A percentile compares a stretch with the other conserved stretches of the same genome.
Evolutionary conservation across 2,329 filamentous ascomycete species (phyloP).

Genomic region (Dothideomycetes sp.): DNA sequence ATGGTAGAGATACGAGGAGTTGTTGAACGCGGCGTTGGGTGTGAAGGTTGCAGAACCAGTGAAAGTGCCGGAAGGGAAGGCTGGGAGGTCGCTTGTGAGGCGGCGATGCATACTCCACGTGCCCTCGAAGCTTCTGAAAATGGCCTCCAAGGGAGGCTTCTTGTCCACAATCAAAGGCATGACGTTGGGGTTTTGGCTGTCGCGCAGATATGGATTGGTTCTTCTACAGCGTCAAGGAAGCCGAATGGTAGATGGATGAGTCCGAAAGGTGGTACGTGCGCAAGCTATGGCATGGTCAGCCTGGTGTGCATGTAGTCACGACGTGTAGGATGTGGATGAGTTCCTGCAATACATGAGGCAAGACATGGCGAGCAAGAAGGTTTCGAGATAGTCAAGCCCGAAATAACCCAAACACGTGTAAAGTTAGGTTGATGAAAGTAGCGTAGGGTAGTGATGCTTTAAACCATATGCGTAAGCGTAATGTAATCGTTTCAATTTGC

Average conservation of each 20-base stretch:
- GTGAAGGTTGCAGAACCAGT: slow-evolving; percentile 23
- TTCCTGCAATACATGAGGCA: too few relatives aligned
- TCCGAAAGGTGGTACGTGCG: not conserved
- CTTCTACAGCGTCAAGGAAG: not conserved
- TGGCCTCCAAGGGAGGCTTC: slow-evolving; percentile 11
- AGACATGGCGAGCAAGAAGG: too few relatives aligned
- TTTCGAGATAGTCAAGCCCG: too few relatives aligned
- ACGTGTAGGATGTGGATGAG: too few relatives aligned
- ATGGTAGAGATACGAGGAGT: slow-evolving; percentile 20
- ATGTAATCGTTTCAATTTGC: not conserved
- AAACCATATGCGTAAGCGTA: not conserved
- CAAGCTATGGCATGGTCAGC: not conserved
- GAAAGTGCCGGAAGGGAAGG: slow-evolving; percentile 24
- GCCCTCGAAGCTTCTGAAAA: slow-evolving; percentile 22
- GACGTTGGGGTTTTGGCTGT: not conserved
- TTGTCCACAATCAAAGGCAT: slow-evolving; percentile 5
- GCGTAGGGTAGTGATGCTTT: not conserved
- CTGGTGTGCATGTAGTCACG: not conserved
- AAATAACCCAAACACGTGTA: too few relatives aligned
- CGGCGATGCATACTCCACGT: slow-evolving; percentile 22
- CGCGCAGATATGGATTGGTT: not conserved
- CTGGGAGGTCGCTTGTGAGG: slow-evolving; percentile 20
- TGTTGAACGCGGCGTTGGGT: slow-evolving; percentile 15
- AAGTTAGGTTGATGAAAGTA: too few relatives aligned
- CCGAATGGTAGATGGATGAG: not conserved